Conservation (phyloP, 768 basidiomycete species). For the Agaricus sinodeliciosus region DNA sequence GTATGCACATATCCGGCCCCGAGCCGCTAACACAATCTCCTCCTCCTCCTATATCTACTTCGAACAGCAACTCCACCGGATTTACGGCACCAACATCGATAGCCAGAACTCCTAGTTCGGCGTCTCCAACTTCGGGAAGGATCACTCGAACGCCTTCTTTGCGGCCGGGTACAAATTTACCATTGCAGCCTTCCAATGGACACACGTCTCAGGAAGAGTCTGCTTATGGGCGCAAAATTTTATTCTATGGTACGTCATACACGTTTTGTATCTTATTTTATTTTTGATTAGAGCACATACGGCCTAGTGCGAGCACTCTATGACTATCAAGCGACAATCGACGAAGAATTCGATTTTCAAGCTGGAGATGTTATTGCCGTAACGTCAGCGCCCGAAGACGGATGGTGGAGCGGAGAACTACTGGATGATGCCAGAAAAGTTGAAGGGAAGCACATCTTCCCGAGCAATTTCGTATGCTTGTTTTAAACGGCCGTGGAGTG, state of each 20-base stretch:
- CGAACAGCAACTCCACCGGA: too few species aligned
- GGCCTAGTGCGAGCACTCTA: constrained; percentile 78
- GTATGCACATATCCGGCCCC: background rate
- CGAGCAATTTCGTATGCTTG: constrained; percentile 81
- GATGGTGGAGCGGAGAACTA: constrained; percentile 95
- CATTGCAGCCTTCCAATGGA: background rate
- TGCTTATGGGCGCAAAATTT: constrained; percentile 32
- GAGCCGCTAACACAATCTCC: background rate
- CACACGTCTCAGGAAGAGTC: background rate
- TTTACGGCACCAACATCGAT: background rate
- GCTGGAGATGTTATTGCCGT: constrained; percentile 95
- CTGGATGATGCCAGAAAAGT: constrained; percentile 67
- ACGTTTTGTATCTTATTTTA: background rate
- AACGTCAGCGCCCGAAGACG: constrained; percentile 89
- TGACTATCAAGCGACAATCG: constrained; percentile 77
- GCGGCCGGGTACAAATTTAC: background rate
- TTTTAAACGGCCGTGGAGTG: constrained; percentile 36
- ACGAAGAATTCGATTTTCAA: constrained; percentile 96
- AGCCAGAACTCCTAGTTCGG: background rate
- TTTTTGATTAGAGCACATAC: background rate
- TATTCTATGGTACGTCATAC: constrained; percentile 73
- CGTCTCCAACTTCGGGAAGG: background rate
- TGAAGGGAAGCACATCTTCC: constrained; percentile 73
- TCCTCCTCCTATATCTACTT: background rate
- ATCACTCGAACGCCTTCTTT: background rate